Evolutionary conservation across 2,329 filamentous ascomycete species (phyloP), one percentile per base, ranked within the genome.

Genomic region (Xylaria sp.): DNA sequence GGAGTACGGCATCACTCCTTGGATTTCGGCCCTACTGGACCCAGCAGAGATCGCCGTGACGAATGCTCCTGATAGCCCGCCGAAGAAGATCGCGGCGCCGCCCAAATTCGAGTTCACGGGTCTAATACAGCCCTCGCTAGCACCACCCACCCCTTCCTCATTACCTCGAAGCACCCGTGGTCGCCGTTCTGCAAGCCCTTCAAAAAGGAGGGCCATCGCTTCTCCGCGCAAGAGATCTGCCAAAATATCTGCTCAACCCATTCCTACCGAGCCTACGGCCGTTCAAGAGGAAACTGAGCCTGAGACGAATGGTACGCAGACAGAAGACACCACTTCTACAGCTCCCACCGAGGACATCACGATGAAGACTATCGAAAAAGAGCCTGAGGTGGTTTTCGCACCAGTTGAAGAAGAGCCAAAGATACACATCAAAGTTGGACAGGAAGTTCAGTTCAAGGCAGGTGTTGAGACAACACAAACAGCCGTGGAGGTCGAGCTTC

Each of bases 21-120:
- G 95, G 95, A 92, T 99, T 69, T 87, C 87, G 60, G 95, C 95
- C n/a, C 84, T 99, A 17, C 85, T 99, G 52, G 94, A 98, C 75
- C 88, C 92, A n/a, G 82, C 89, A 66, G 89, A 93, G 28, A 96
- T 98, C 64, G 75, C 80, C 45, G 74, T 82, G 28, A 79, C 82
- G 7, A 73, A 82, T 82, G 49, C 83, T 56, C 82, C 85, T 25
- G 87, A 87, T 67, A 89, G 89, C 67, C 85, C 92, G 58, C 84
- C 88, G 67, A 93, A 92, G 79, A 86, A 84, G 64, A 97, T 97
- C 68, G 79, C 85, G 15, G 88, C 92, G 23, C 95, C 95, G 47
- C 95, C 95, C 21, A 90, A 88, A 69, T 96, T 91, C 73, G 88
- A 91, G 55, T 57, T 64, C 19, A 67, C 88, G 31, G 79, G 84